Percentiles rank a stretch among this genome's conserved stretches.
Conservation (phyloP, 345 rosid genomes). For the Salix purpurea region DNA sequence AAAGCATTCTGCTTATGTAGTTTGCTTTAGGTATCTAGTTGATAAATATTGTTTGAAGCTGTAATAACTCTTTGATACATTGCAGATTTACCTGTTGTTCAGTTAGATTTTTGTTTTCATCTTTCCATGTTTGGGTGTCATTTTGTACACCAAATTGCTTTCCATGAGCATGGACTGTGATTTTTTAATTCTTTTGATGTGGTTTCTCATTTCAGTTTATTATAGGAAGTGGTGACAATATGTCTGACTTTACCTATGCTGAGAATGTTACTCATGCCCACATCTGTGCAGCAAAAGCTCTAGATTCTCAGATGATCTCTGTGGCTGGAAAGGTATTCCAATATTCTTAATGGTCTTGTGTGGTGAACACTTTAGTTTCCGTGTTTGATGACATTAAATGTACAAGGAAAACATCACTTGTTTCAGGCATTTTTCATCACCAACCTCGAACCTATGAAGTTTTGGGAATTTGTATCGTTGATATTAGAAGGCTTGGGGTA, state of each 20-base stretch:
- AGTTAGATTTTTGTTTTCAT: neutral
- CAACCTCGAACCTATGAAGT: constrained; percentile 65
- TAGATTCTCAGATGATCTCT: constrained; percentile 55
- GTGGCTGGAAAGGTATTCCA: constrained; percentile 88
- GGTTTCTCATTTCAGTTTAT: constrained; percentile 69
- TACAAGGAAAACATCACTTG: neutral
- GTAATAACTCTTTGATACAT: too few species aligned
- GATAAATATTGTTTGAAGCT: neutral
- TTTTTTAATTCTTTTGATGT: constrained; percentile 16
- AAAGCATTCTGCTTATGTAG: neutral
- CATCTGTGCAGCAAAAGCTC: constrained; percentile 70
- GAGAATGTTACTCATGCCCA: constrained; percentile 90
- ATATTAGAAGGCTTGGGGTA: constrained; percentile 73
- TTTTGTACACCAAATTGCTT: neutral
- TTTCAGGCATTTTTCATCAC: constrained; percentile 85
- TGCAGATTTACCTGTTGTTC: too few species aligned
- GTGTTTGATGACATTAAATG: neutral
- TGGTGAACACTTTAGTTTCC: neutral
- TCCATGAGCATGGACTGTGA: neutral
- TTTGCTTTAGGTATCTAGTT: neutral
- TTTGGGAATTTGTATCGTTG: constrained; percentile 69
- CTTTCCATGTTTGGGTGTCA: neutral
- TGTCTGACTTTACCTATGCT: constrained; percentile 80
- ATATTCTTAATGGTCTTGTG: constrained; percentile 5
- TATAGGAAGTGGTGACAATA: constrained; percentile 73